Evolutionary conservation across 1,284 basidiomycete species (phyloP), one percentile per base, ranked within the genome.

Genomic region (Melampsora larici-populina): DNA sequence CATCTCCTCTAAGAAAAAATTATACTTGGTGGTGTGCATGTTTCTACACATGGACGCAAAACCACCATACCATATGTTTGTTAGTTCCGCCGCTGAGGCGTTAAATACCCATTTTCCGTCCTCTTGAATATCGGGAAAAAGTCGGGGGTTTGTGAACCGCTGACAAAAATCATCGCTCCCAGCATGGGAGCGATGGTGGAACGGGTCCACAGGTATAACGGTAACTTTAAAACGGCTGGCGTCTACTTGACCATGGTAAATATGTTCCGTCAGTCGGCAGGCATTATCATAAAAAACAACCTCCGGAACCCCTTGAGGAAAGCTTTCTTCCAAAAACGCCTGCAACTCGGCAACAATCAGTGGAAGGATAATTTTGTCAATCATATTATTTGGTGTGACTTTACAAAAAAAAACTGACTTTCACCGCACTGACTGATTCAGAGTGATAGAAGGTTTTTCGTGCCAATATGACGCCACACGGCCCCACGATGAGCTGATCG

Each of bases 1-100:
- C 55, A 58, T 58, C 55, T 58, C 55, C 13, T 58, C 55, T 13
- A 58, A 58, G 13, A 58, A 58, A 15, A 24, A 58, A 58, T 58
- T 58, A 18, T 58, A 58, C 26, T 29, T n/a, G 21, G n/a, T 29
- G 21, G 55, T 5, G 26, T 58, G 55, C 55, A 58, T 58, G 13
- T 18, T 29, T 58, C 9, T 18, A 5, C 26, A n/a, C n/a, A n/a
- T n/a, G n/a, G n/a, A n/a, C n/a, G n/a, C n/a, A n/a, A n/a, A n/a
- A n/a, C n/a, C n/a, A 58, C 55, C 21, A 58, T 58, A 58, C 55
- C 55, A 58, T 24, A 58, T 58, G n/a, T 58, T 58, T 2, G 55
- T 58, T 18, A 58, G 55, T 29, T 58, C 55, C 9, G 55, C 55
- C 1, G 55, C 55, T 24, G 55, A 58, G 21, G 55, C 21, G 55